phyloP scores from a whole-genome alignment of 495 filamentous ascomycete species.

The Jackrogersella minutella region DNA sequence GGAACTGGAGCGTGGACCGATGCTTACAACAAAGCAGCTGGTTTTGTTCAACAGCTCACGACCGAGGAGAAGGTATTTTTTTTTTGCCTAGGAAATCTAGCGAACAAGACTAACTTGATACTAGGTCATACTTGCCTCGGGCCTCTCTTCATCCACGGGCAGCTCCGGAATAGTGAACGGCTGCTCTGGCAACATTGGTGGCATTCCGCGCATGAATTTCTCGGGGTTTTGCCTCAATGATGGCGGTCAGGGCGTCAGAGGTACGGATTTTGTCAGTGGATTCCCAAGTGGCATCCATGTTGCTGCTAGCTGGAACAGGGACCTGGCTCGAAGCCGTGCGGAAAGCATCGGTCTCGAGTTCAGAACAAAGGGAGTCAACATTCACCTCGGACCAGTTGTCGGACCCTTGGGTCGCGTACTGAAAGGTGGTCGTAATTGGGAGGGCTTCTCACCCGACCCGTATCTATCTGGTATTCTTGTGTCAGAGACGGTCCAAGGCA shows the following conservation, averaged over 20 bases:
- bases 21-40: constrained; percentile 76
- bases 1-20: constrained; percentile 69
- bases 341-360: constrained; percentile 64
- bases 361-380: constrained; percentile 68
- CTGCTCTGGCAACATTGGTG: constrained; percentile 60
- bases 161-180: constrained; percentile 46
- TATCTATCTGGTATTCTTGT: constrained; percentile 56
- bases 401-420: constrained; percentile 61
- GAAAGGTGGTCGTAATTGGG: constrained; percentile 64
- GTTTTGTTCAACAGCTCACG: constrained; percentile 82
- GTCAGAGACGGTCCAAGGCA: constrained; percentile 54
- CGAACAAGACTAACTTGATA: constrained; percentile 61
- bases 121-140: constrained; percentile 57
- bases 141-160: constrained; percentile 44
- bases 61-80: constrained; percentile 80
- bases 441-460: constrained; percentile 57
- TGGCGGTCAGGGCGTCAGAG: constrained; percentile 66
- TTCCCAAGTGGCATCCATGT: constrained; percentile 65
- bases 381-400: constrained; percentile 72
- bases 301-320: constrained; percentile 64
- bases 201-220: constrained; percentile 63
- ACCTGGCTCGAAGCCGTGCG: constrained; percentile 56
- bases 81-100: neutral
- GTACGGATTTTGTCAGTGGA: constrained; percentile 66
- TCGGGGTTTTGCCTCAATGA: constrained; percentile 69